A percentile compares a stretch with the other conserved stretches of the same genome.
phyloP scores from a whole-genome alignment of 192 early-diverging fungal species.

The Backusella tuberculispora region DNA sequence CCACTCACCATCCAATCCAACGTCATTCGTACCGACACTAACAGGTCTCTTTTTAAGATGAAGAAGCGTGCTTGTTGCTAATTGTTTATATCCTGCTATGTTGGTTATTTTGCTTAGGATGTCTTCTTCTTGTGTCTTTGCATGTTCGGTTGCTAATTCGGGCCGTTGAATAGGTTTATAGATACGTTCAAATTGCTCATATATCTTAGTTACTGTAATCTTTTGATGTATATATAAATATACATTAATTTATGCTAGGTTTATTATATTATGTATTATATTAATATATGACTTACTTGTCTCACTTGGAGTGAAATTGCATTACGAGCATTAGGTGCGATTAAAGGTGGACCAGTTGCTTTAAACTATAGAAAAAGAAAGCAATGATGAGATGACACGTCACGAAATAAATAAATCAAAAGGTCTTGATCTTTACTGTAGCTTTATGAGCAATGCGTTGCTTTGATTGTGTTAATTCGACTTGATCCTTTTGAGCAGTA shows the following conservation, averaged over 20 bases:
- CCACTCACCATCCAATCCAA: constrained; percentile 70
- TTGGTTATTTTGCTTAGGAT: constrained; percentile 44
- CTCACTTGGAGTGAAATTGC: constrained; percentile 48
- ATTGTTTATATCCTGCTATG: constrained; percentile 49
- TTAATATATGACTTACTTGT: constrained; percentile 26
- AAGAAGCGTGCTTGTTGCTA: constrained; percentile 49
- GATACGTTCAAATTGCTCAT: constrained; percentile 62
- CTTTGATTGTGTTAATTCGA: background rate
- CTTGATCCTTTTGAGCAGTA: constrained; percentile 17
- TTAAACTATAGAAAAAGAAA: background rate
- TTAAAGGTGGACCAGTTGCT: constrained; percentile 45
- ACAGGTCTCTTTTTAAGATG: constrained; percentile 60
- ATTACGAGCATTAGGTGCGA: constrained; percentile 43
- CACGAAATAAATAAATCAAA: background rate
- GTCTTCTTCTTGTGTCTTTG: constrained; percentile 51
- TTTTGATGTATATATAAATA: background rate
- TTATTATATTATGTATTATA: background rate
- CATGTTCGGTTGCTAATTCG: constrained; percentile 54
- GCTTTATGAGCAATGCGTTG: constrained; percentile 15
- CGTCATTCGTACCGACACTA: constrained; percentile 48
- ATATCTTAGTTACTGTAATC: constrained; percentile 44
- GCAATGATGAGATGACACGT: background rate
- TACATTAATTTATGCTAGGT: background rate
- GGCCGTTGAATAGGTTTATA: constrained; percentile 46
- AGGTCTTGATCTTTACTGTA: background rate